These are phyloP conservation scores for Heimioporus retisporus DNA, from an alignment of 1,284 basidiomycete genomes.

Conservation along the genomic window DNA sequence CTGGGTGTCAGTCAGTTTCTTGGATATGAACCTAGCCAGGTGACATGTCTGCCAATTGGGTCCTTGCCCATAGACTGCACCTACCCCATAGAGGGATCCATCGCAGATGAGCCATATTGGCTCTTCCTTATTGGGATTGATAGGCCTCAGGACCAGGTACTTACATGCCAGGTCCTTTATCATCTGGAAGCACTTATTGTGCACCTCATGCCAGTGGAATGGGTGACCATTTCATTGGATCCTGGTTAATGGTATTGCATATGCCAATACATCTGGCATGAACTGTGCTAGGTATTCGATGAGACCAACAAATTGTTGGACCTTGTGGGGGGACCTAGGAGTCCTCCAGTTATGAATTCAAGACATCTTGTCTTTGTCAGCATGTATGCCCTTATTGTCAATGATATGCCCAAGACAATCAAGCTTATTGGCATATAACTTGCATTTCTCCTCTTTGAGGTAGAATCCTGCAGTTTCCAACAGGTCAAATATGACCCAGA, in stretches of 20 bases:
- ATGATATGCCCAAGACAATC: conserved; percentile 42
- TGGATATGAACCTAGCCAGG: conserved; percentile 49
- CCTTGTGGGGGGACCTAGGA: conserved; percentile 32
- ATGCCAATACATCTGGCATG: conserved; percentile 30
- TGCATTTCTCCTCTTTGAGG: conserved; percentile 14
- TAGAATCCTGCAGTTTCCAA: conserved; percentile 27
- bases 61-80: conserved; percentile 46
- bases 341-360: background rate
- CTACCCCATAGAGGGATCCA: conserved; percentile 48
- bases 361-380: conserved; percentile 28
- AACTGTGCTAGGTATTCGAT: too few relatives aligned
- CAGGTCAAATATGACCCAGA: too few relatives aligned
- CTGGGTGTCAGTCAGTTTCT: conserved; percentile 8
- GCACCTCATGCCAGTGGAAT: conserved; percentile 28
- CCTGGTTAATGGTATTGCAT: conserved; percentile 19
- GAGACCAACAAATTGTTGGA: conserved; percentile 49
- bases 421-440: background rate
- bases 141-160: background rate
- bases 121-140: conserved; percentile 21
- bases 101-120: conserved; percentile 57
- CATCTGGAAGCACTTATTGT: background rate
- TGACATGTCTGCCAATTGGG: conserved; percentile 43
- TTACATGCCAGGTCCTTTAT: conserved; percentile 5
- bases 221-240: conserved; percentile 42
- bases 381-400: conserved; percentile 39